A percentile compares a stretch with the other conserved stretches of the same genome.
Conservation (phyloP, 2,329 filamentous ascomycete species). For the Beauveria varroae region DNA sequence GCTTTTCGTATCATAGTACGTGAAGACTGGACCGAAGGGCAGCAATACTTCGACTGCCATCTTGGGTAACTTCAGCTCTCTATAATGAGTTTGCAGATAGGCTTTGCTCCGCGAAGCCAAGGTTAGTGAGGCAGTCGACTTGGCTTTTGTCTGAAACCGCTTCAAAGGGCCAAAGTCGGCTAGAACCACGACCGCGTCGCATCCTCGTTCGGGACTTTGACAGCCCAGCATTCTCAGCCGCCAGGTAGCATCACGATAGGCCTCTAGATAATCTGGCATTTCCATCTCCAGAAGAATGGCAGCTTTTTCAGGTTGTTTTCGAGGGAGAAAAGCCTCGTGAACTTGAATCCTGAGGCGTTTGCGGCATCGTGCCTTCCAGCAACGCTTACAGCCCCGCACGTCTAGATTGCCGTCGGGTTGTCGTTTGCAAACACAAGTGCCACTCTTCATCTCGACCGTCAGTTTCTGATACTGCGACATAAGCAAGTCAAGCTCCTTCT, state of each 20-base stretch:
- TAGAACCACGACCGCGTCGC: background rate
- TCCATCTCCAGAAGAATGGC: background rate
- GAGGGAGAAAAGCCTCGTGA: background rate
- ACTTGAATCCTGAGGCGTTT: background rate
- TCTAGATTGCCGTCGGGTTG: background rate
- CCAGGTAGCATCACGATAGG: slow-evolving; percentile 1
- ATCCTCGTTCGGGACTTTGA: background rate
- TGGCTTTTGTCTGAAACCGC: background rate
- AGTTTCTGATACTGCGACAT: background rate
- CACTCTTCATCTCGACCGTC: background rate
- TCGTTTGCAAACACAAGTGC: background rate
- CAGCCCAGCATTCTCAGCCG: background rate
- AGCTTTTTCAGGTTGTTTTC: background rate
- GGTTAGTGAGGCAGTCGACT: slow-evolving; percentile 5
- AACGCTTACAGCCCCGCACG: background rate
- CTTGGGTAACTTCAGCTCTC: slow-evolving; percentile 14
- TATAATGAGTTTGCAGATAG: slow-evolving; percentile 21
- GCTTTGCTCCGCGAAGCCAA: slow-evolving; percentile 20
- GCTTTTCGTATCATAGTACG: slow-evolving; percentile 13
- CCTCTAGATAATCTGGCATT: background rate
- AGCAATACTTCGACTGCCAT: slow-evolving; percentile 10
- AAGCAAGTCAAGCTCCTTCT: background rate
- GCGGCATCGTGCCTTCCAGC: background rate
- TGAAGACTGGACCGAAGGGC: slow-evolving; percentile 15
- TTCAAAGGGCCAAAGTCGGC: background rate